phyloP scores from a whole-genome alignment of 148 eudicot genomes.

The Vaccinium myrtillus region DNA sequence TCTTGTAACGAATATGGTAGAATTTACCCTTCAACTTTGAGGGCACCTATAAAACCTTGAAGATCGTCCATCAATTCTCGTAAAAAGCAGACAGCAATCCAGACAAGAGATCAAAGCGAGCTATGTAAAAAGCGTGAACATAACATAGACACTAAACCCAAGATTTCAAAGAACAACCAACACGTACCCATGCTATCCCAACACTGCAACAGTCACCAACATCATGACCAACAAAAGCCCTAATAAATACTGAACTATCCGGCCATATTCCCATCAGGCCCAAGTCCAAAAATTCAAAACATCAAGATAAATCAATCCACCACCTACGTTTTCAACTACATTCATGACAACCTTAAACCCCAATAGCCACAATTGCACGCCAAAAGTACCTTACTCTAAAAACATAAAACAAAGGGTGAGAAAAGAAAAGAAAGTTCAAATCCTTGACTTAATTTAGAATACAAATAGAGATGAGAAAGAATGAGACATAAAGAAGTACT shows the following conservation, averaged over 20 bases:
- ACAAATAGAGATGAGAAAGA: not conserved
- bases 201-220: not conserved
- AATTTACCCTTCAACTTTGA: too few species aligned
- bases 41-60: not conserved
- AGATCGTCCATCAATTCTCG: not conserved
- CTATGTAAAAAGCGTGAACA: not conserved
- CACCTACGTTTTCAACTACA: too few species aligned
- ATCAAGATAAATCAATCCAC: too few species aligned
- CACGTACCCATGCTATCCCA: not conserved
- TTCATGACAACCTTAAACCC: not conserved
- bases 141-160: not conserved
- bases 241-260: not conserved
- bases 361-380: too few species aligned
- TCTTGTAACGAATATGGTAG: too few species aligned
- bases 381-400: not conserved
- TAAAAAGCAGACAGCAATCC: too few species aligned
- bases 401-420: not conserved
- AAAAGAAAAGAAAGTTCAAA: not conserved
- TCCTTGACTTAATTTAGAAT: not conserved
- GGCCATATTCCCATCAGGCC: not conserved
- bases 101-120: not conserved
- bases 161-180: not conserved
- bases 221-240: constrained; percentile 4
- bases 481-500: not conserved
- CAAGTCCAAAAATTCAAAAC: too few species aligned